These are phyloP conservation scores for Perkinsus olseni DNA, from an alignment of 169 alveolate genomes.

Conservation along the genomic window DNA sequence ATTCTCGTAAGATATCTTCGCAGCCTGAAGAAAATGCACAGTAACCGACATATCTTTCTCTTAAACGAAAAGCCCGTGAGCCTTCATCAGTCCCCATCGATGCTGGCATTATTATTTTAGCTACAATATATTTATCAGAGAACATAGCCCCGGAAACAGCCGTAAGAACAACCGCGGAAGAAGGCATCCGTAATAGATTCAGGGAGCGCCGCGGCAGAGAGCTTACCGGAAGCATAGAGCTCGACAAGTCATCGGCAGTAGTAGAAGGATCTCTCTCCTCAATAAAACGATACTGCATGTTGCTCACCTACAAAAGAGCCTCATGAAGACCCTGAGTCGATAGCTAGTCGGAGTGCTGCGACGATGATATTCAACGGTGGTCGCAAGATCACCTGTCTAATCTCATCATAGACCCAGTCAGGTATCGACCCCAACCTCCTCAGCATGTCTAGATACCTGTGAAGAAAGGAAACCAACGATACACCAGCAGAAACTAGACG, in stretches of 20 bases:
- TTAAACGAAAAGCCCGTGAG: too few relatives aligned
- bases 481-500: too few relatives aligned
- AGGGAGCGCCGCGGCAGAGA: neutral
- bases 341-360: too few relatives aligned
- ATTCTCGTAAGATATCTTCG: neutral
- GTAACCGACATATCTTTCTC: too few relatives aligned
- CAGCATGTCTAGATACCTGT: neutral
- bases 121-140: too few relatives aligned
- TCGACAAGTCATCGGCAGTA: neutral
- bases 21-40: neutral
- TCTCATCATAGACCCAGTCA: neutral
- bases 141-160: too few relatives aligned
- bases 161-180: too few relatives aligned
- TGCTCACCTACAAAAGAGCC: neutral
- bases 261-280: neutral
- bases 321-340: too few relatives aligned
- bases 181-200: neutral
- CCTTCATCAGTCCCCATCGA: too few relatives aligned
- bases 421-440: neutral
- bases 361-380: too few relatives aligned
- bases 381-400: neutral
- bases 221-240: neutral
- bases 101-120: too few relatives aligned
- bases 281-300: neutral
- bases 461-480: neutral